Conservation (phyloP, 129 eudicot species). For the Flaveria trinervia region DNA sequence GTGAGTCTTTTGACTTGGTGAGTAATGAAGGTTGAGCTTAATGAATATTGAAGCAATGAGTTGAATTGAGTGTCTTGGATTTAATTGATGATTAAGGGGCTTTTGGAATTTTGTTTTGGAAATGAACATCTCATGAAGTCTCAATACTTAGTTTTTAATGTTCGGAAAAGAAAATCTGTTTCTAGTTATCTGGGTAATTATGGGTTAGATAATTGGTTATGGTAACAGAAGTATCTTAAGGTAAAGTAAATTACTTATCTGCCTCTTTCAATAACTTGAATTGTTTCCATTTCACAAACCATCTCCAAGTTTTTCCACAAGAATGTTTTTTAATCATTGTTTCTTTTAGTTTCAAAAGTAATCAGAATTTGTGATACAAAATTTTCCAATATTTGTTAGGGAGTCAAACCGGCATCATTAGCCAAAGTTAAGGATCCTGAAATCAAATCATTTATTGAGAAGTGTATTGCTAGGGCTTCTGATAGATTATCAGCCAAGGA, state of each 20-base stretch:
- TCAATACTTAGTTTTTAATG: not conserved
- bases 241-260: not conserved
- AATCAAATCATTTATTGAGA: slow-evolving; percentile 12
- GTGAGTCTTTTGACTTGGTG: not conserved
- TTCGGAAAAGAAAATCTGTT: not conserved
- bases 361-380: not conserved
- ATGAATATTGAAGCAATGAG: slow-evolving; percentile 8
- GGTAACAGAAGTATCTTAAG: not conserved
- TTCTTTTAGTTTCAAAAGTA: not conserved
- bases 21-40: slow-evolving; percentile 8
- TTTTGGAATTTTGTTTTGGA: not conserved
- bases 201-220: not conserved
- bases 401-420: slow-evolving; percentile 19
- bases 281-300: too few relatives aligned
- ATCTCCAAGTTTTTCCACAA: not conserved
- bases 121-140: not conserved
- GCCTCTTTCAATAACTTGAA: not conserved
- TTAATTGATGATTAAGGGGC: not conserved
- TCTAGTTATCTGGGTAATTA: not conserved
- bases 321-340: not conserved
- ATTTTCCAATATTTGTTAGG: not conserved
- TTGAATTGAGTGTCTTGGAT: not conserved
- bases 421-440: slow-evolving; percentile 16
- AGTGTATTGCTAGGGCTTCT: slow-evolving; percentile 9
- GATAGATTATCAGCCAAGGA: slow-evolving; percentile 8